Evolutionary conservation across 2,329 filamentous ascomycete species (phyloP), one percentile per base, ranked within the genome.

Genomic region (Coleophoma crateriformis): DNA sequence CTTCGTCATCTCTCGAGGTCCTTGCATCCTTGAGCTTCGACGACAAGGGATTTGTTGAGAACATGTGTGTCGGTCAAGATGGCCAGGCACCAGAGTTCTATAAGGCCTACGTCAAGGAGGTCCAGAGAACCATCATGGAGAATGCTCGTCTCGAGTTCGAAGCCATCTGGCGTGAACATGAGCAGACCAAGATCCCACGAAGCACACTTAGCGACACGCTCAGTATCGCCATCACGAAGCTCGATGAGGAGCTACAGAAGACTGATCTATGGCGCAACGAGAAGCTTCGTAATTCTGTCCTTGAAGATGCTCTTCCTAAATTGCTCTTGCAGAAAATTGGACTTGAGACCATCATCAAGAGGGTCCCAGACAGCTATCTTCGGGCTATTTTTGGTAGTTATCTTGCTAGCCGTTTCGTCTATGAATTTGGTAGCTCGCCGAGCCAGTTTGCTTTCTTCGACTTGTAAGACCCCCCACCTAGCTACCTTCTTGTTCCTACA

Each of bases 391-490:
- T 99, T 65, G 94, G 94, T 59, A 95, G 88, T 67, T 96, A 92
- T 71, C 77, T 99, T 58, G 92, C 94, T 45, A 95, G 88, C 64
- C 87, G 94, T 40, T 99, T 99, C 67, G 90, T 99, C 38, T 99
- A 99, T 69, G 84, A 95, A 68, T 94, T 92, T 67, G 94, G 94
- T 63, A 91, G 90, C 67, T 85, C 82, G 58, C 91, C 94, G 5
- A 94, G 87, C 74, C 92, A 96, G 64, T 97, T 99, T 74, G 90
- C 92, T 37, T 99, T 99, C 78, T 99, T 95, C 71, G 90, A 95
- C 67, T 99, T 97, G 88, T 91, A 74, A 82, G 87, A 86, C 32
- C 37, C 13, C 14, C 15, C 2, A 33, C n/a, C n/a, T 13, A n/a
- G n/a, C 32, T 59, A 47, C 42, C n/a, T 22, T 17, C 2, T 37